Evolutionary conservation across 1,284 basidiomycete genomes (phyloP), one percentile per base, ranked within the genome.

Genomic region (Kalmanozyma brasiliensis): DNA sequence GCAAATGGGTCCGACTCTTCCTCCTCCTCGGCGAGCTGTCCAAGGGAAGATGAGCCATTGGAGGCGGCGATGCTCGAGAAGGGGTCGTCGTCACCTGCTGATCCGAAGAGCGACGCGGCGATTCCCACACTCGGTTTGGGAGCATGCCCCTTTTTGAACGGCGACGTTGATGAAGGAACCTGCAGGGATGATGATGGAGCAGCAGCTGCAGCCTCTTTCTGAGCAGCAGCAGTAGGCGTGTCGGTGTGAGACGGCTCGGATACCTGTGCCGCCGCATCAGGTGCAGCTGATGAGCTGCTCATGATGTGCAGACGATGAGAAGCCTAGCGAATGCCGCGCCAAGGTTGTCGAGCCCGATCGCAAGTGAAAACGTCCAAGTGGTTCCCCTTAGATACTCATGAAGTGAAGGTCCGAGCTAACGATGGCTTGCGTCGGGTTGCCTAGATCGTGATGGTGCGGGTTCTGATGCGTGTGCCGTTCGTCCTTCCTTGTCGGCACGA

Each of bases 21-120:
- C 22, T 60, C 59, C 4, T 43, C 35, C 19, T 66, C 62, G 20
- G 40, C 23, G 17, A 60, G 37, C 20, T 61, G 53, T 19, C 49
- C 36, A 22, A 61, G 62, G 11, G 51, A 53, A 19, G 43, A 38
- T 8, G 65, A 14, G 35, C 33, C 42, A 30, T 44, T 58, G 43
- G 59, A 49, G 36, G 48, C 62, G 8, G 48, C 20, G 29, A 74
- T 73, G 58, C 47, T 47, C 23, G 74, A 66, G 47, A 76, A 78
- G 0, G 69, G 74, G 35, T 77, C 74, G 36, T 69, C 66, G 40
- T 77, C 75, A 17, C 64, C 73, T n/a, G 47, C 66, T 24, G 56
- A 56, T 20, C 64, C 74, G 53, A 78, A 78, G 17, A 78, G 67
- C 19, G 60, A 67, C 13, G 76, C 74, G 35, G 76, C 76, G 19